A percentile compares a stretch with the other conserved stretches of the same genome.
phyloP scores from a whole-genome alignment of 164 flowering plant genomes.

The Umbellularia californica region DNA sequence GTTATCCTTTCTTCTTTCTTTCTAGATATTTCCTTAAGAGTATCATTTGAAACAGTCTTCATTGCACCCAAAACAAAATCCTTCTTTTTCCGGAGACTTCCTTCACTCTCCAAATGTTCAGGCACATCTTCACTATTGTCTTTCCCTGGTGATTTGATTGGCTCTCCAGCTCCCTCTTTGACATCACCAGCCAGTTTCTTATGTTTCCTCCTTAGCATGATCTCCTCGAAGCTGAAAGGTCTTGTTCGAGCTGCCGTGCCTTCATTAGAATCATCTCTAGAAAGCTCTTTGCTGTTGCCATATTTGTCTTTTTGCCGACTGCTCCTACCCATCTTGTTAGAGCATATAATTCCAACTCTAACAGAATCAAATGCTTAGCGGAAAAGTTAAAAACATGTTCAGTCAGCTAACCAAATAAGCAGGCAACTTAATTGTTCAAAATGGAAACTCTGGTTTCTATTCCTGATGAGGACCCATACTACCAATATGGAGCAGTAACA shows the following conservation, averaged over 20 bases:
- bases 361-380: background rate
- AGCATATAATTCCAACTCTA: slow-evolving; percentile 4
- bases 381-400: background rate
- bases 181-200: slow-evolving; percentile 36
- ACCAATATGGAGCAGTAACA: too few relatives aligned
- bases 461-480: too few relatives aligned
- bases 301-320: slow-evolving; percentile 31
- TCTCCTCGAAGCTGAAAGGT: slow-evolving; percentile 79
- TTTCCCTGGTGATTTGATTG: slow-evolving; percentile 10
- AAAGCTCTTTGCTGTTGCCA: slow-evolving; percentile 17
- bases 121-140: slow-evolving; percentile 21
- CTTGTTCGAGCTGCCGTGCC: slow-evolving; percentile 93
- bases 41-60: slow-evolving; percentile 24
- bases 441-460: too few relatives aligned
- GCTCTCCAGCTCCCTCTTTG: slow-evolving; percentile 22
- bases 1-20: slow-evolving; percentile 31
- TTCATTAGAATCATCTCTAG: slow-evolving; percentile 29
- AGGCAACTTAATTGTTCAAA: background rate
- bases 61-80: slow-evolving; percentile 13
- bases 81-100: slow-evolving; percentile 15
- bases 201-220: slow-evolving; percentile 63
- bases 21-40: slow-evolving; percentile 26
- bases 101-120: slow-evolving; percentile 24
- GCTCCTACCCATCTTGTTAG: slow-evolving; percentile 42
- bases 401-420: background rate